Percentiles rank a stretch among this genome's conserved stretches.
These are phyloP conservation scores for Russula sp. DNA, from an alignment of 768 basidiomycete species.

Conservation along the genomic window DNA sequence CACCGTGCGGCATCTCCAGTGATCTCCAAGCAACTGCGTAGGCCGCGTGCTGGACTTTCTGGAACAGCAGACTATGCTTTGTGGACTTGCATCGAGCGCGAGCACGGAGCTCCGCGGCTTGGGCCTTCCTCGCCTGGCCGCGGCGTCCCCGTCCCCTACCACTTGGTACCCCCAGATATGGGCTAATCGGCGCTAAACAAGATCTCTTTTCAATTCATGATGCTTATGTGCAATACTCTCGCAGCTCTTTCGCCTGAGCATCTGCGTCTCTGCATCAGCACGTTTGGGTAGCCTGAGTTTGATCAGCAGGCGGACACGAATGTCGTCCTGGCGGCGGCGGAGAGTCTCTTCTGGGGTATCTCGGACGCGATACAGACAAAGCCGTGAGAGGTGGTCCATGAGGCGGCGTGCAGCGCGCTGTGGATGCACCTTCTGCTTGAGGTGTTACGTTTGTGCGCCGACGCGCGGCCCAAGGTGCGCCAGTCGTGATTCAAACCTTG, in stretches of 20 bases:
- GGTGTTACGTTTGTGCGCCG: conserved; percentile 78
- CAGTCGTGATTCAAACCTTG: conserved; percentile 93
- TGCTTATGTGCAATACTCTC: conserved; percentile 90
- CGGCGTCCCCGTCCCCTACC: conserved; percentile 48
- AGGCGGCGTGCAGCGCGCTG: conserved; percentile 71
- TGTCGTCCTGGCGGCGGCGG: conserved; percentile 90
- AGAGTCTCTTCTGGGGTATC: conserved; percentile 91
- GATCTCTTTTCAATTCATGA: conserved; percentile 91
- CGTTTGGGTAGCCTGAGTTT: conserved; percentile 86
- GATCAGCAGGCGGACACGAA: conserved; percentile 97
- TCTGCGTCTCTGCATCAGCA: conserved; percentile 83
- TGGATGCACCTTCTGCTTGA: conserved; percentile 92
- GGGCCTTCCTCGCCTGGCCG: no score
- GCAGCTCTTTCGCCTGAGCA: conserved; percentile 76
- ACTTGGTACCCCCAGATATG: conserved; percentile 59
- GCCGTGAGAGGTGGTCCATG: conserved; percentile 60
- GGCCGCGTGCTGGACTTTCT: no score
- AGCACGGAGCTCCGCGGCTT: no score
- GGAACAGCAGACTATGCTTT: no score
- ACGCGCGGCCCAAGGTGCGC: conserved; percentile 81
- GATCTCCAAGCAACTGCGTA: no score
- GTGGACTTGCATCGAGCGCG: no score
- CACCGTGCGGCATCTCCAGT: no score
- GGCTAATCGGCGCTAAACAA: conserved; percentile 76
- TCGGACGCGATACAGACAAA: conserved; percentile 93